These are phyloP conservation scores for Porogramme epimiltina DNA, from an alignment of 1,284 basidiomycete species.

Conservation along the genomic window DNA sequence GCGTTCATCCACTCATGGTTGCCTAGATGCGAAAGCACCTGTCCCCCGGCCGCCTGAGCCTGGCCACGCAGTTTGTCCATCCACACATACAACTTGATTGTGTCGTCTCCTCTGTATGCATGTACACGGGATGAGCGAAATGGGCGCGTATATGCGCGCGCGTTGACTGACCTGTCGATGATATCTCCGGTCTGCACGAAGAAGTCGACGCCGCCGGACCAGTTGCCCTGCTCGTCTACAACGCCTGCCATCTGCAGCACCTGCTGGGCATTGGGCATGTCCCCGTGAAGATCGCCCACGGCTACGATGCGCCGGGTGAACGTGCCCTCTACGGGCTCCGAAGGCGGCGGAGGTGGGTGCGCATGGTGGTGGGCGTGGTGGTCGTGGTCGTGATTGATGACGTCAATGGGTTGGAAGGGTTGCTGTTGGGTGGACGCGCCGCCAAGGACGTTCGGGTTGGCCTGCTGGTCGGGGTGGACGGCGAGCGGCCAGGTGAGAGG, in stretches of 20 bases:
- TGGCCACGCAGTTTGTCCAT: constrained; percentile 84
- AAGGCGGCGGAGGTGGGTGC: background rate
- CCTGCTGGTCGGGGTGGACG: constrained; percentile 24
- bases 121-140: background rate
- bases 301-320: constrained; percentile 63
- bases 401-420: constrained; percentile 8
- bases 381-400: constrained; percentile 1
- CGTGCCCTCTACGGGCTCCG: constrained; percentile 5
- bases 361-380: background rate
- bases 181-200: constrained; percentile 95
- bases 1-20: constrained; percentile 93
- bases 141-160: background rate
- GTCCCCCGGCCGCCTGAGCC: constrained; percentile 69
- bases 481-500: constrained; percentile 30
- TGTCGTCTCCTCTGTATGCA: constrained; percentile 78
- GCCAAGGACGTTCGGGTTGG: constrained; percentile 10
- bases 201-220: constrained; percentile 79
- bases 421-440: constrained; percentile 15
- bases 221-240: constrained; percentile 67
- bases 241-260: constrained; percentile 81
- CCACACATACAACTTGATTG: constrained; percentile 78
- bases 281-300: constrained; percentile 83
- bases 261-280: constrained; percentile 67
- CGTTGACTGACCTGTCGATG: constrained; percentile 67
- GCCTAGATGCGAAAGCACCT: constrained; percentile 79